Conservation (phyloP, 257 asterid genomes). For the Solanum pinnatisectum region DNA sequence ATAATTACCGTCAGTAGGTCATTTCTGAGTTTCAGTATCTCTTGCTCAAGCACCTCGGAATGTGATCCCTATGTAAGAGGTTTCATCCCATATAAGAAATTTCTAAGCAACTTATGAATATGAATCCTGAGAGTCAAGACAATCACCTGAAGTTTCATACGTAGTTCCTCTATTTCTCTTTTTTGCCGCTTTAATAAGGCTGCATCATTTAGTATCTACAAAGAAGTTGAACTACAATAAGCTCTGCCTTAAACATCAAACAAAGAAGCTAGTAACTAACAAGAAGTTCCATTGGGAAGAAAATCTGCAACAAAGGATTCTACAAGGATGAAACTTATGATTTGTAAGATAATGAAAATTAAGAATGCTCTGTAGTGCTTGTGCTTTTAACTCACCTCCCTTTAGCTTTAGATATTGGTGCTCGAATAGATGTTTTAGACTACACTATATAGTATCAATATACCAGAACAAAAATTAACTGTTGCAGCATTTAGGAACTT, state of each 20-base stretch:
- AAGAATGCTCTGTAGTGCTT: neutral
- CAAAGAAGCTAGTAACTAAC: neutral
- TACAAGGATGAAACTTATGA: neutral
- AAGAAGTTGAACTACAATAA: conserved; percentile 6
- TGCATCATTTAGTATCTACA: conserved; percentile 87
- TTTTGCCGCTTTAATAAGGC: conserved; percentile 89
- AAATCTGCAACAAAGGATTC: neutral
- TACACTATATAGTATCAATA: neutral
- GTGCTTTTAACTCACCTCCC: neutral
- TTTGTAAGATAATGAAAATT: neutral
- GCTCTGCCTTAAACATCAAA: neutral
- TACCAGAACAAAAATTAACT: neutral
- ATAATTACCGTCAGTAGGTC: conserved; percentile 81
- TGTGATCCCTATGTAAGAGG: conserved; percentile 63
- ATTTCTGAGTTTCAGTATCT: conserved; percentile 84
- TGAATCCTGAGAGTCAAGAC: neutral
- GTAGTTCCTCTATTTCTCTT: conserved; percentile 82
- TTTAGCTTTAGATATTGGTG: neutral
- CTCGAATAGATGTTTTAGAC: neutral
- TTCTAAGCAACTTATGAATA: neutral
- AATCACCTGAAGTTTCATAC: conserved; percentile 78
- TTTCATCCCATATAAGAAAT: neutral
- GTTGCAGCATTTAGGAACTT: neutral
- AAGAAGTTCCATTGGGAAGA: neutral
- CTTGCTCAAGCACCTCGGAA: conserved; percentile 84